Base-by-base conservation (phyloP, 2,329 filamentous ascomycete genomes). In the Graphilbum fragrans region DNA sequence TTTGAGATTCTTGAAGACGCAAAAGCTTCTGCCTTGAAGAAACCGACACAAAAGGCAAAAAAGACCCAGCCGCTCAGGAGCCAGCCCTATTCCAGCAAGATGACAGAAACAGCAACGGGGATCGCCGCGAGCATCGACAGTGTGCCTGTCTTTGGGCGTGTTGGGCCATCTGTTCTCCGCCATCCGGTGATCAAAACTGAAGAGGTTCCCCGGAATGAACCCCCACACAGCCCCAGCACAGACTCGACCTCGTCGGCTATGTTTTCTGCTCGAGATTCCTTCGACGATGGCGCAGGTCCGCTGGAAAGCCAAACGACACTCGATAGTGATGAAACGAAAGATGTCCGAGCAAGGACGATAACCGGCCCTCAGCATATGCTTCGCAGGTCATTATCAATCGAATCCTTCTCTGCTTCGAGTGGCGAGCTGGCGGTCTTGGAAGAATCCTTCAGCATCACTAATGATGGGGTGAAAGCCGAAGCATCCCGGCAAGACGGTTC, bases 1-100 rank as follows among this genome's bases (percentile, higher is more conserved):
- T 33, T 52, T 7, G 23, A 39, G 0, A 22, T 53, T 3, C 46
- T 59, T 4, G 45, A 51, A 16, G 11, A 20, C 12, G 16, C 43
- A 14, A 36, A 32, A 11, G 19, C 20, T 2, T 7, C 31, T 10
- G n/a, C 19, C 11, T 22, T 19, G 34, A 22, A 22, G 14, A 10
- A n/a, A n/a, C n/a, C n/a, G n/a, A n/a, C 19, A 1, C 37, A 36
- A 1, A 25, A 25, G 35, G 8, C 38, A 4, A 38, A 29, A 5
- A n/a, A n/a, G n/a, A n/a, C n/a, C n/a, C n/a, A n/a, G n/a, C n/a
- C n/a, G n/a, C n/a, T n/a, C n/a, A n/a, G 14, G n/a, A 38, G 12
- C 14, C n/a, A n/a, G n/a, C n/a, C n/a, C n/a, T n/a, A n/a, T n/a
- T n/a, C n/a, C n/a, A n/a, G n/a, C n/a, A n/a, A n/a, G n/a, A n/a